These are phyloP conservation scores for Magnaporthiopsis incrustans DNA, from an alignment of 2,329 filamentous ascomycete species.

Conservation along the genomic window DNA sequence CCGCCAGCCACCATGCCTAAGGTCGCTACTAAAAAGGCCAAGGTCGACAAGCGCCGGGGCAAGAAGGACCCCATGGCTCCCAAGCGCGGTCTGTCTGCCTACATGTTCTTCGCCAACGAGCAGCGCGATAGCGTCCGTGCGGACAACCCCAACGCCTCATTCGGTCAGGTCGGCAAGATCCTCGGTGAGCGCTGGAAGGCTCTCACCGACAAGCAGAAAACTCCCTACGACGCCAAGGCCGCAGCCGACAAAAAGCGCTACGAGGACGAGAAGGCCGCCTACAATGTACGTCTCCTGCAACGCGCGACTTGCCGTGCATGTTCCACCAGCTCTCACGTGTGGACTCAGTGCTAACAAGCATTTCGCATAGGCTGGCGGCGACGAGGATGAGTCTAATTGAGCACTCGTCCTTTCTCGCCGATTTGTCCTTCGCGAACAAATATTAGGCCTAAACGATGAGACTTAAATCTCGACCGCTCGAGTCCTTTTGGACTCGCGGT, in stretches of 20 bases:
- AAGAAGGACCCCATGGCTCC: constrained; percentile 90
- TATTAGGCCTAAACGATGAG: neutral
- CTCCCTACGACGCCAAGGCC: constrained; percentile 94
- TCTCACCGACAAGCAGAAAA: constrained; percentile 83
- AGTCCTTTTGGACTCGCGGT: neutral
- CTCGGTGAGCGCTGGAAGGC: constrained; percentile 99
- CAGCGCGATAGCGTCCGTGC: constrained; percentile 97
- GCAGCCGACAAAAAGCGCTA: constrained; percentile 98
- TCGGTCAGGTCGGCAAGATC: constrained; percentile 96
- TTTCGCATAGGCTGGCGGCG: constrained; percentile 46
- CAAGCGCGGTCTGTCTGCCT: constrained; percentile 98
- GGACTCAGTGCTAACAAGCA: constrained; percentile 19
- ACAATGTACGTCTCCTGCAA: constrained; percentile 58
- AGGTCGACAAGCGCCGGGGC: constrained; percentile 46
- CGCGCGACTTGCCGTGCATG: neutral
- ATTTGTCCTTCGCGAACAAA: constrained; percentile 16
- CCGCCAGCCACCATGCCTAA: constrained; percentile 46
- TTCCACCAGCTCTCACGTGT: constrained; percentile 11
- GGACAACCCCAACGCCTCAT: constrained; percentile 95
- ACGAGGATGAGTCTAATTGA: constrained; percentile 43
- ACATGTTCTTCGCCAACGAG: constrained; percentile 99
- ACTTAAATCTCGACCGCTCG: neutral
- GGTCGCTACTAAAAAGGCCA: constrained; percentile 46
- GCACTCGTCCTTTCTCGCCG: constrained; percentile 16
- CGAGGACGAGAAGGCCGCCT: constrained; percentile 93